Base-by-base conservation (phyloP, 1,139 yeast species). In the Scheffersomyces stambukii region DNA sequence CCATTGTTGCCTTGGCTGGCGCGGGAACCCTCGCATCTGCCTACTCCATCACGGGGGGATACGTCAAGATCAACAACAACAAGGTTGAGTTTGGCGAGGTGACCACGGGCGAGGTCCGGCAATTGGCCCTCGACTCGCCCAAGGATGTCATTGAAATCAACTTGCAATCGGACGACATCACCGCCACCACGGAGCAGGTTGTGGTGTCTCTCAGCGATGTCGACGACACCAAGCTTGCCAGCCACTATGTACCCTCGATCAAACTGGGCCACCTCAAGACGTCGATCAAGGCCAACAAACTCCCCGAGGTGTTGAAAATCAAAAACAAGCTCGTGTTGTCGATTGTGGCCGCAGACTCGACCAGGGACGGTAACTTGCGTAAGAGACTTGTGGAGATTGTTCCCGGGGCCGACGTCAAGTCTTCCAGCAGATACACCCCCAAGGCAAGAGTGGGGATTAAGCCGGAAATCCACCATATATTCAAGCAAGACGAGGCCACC, bases 381-480 rank as follows among this genome's bases (percentile, higher is more conserved):
- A 50, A 48, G 32, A 41, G 47, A 16, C 52, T 64, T 42, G 60
- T 52, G 10, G 64, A 64, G 36, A 32, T 67, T 15, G 31, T 53
- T 11, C 68, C 70, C n/a, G 30, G 54, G 24, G 46, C 41, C 4
- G 60, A 53, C 13, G 47, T 64, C 32, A 44, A 48, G 31, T 40
- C 35, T 3, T 37, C 55, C 9, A 43, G 46, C 25, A 46, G 46
- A 6, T 50, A 63, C 36, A 48, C 55, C 33, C 56, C 68, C n/a
- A 40, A 49, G 6, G 38, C 41, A 22, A 64, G 71, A 46, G 57
- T 75, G 36, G 78, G 71, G 2, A 49, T 63, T 16, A 59, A 70
- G 51, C 78, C 82, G 6, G 94, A 83, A 55, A 82, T 88, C 43
- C 64, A 64, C 41, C 94, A 86, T 52, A 57, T 64, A 27, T 88